phyloP scores from a whole-genome alignment of 768 basidiomycete genomes.

The Phlegmacium glaucopus region DNA sequence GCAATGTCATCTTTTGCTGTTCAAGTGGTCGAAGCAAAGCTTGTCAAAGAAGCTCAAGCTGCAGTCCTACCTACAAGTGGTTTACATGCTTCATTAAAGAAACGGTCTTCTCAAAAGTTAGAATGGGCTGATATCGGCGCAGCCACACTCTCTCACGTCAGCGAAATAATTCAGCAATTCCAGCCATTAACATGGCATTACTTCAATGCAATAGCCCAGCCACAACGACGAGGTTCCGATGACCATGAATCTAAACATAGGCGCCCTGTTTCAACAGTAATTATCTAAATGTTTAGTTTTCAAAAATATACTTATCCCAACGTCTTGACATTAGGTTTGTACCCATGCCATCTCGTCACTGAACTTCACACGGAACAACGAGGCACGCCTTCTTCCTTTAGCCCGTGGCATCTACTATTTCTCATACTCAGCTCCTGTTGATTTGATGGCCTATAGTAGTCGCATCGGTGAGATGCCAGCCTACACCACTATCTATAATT shows the following conservation, averaged over 20 bases:
- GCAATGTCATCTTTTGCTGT: not conserved
- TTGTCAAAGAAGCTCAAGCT: not conserved
- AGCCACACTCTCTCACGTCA: not conserved
- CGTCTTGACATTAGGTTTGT: not conserved
- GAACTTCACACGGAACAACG: conserved; percentile 7
- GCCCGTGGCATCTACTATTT: conserved; percentile 15
- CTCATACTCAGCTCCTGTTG: conserved; percentile 12
- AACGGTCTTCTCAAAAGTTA: not conserved
- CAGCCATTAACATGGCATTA: not conserved
- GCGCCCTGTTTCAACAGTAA: not conserved
- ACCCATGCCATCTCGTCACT: conserved; percentile 4
- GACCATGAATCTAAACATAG: not conserved
- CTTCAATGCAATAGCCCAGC: too few species aligned
- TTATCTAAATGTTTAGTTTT: not conserved
- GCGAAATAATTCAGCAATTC: not conserved
- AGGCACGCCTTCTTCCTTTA: conserved; percentile 18
- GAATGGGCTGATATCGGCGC: not conserved
- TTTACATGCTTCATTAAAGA: not conserved
- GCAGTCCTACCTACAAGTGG: not conserved
- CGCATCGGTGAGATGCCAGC: conserved; percentile 9
- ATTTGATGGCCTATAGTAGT: conserved; percentile 9
- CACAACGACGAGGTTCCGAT: not conserved
- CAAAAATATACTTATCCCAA: not conserved
- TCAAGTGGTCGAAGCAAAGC: not conserved
- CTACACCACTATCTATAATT: conserved; percentile 16